phyloP scores from a whole-genome alignment of 768 basidiomycete species.

The Leccinum subtestaceum region DNA sequence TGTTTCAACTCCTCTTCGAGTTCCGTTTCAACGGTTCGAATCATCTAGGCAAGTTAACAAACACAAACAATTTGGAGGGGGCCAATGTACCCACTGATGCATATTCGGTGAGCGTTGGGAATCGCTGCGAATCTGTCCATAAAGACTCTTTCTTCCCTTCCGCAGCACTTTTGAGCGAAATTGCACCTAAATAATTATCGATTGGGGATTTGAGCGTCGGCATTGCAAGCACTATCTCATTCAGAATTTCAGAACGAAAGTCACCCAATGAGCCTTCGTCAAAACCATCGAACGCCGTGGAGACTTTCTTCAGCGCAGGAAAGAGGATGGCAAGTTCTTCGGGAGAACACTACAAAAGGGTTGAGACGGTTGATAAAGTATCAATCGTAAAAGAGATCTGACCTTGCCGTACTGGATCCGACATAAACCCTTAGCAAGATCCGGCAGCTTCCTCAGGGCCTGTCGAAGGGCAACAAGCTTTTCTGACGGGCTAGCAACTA shows the following conservation, averaged over 20 bases:
- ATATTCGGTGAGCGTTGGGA: conserved; percentile 53
- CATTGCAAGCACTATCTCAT: conserved; percentile 63
- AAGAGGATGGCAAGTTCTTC: conserved; percentile 77
- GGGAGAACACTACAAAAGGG: conserved; percentile 62
- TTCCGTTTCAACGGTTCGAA: conserved; percentile 66
- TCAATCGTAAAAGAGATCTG: conserved; percentile 12
- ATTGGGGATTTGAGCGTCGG: conserved; percentile 62
- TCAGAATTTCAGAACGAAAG: conserved; percentile 66
- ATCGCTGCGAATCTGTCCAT: conserved; percentile 60
- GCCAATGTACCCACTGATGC: conserved; percentile 48
- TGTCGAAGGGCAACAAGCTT: conserved; percentile 65
- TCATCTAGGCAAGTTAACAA: conserved; percentile 43
- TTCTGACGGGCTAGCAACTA: conserved; percentile 58
- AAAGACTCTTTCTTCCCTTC: conserved; percentile 66
- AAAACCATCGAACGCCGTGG: conserved; percentile 54
- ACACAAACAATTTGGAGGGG: neutral
- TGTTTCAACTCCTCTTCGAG: conserved; percentile 70
- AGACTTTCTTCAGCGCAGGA: conserved; percentile 71
- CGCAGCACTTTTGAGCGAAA: conserved; percentile 61
- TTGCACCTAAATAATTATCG: conserved; percentile 47
- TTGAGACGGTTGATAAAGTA: neutral
- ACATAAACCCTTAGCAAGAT: conserved; percentile 82
- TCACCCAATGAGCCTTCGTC: conserved; percentile 44
- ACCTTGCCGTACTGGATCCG: conserved; percentile 92
- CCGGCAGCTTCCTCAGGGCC: conserved; percentile 73